Evolutionary conservation across 1,284 basidiomycete genomes (phyloP).

Genomic region (Trichosporon ovoides): DNA sequence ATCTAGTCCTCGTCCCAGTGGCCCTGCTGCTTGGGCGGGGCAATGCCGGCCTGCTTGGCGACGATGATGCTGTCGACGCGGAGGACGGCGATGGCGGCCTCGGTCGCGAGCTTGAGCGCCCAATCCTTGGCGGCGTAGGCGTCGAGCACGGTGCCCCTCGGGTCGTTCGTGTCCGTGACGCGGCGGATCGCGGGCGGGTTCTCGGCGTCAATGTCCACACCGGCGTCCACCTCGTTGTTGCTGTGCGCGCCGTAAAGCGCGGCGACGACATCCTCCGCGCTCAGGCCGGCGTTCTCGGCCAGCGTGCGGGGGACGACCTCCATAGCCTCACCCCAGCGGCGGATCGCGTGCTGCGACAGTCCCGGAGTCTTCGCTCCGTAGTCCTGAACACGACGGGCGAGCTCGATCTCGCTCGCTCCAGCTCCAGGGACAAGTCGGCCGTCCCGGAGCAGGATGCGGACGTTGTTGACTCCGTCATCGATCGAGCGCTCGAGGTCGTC

Average conservation of each 20-base stretch:
- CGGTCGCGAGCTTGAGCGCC: conserved; percentile 57
- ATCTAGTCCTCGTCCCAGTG: conserved; percentile 51
- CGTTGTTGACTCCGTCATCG: conserved; percentile 95
- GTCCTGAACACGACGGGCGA: conserved; percentile 73
- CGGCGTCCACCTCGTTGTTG: conserved; percentile 54
- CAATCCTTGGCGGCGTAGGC: conserved; percentile 48
- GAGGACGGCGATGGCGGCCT: conserved; percentile 88
- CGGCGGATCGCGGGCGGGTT: conserved; percentile 29
- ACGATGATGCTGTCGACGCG: conserved; percentile 98
- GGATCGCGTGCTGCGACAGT: conserved; percentile 88
- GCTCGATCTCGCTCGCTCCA: conserved; percentile 88
- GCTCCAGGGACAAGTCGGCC: conserved; percentile 86
- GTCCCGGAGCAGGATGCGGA: conserved; percentile 90
- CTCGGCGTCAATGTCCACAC: conserved; percentile 81
- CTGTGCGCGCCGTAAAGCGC: conserved; percentile 85
- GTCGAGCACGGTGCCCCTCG: conserved; percentile 31
- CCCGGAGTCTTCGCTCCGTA: conserved; percentile 88
- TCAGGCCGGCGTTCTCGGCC: conserved; percentile 93
- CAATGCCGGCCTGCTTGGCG: conserved; percentile 76
- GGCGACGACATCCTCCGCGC: conserved; percentile 87
- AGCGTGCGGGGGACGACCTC: conserved; percentile 90
- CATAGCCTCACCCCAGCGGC: conserved; percentile 80
- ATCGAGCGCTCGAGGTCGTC: conserved; percentile 95
- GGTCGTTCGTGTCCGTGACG: conserved; percentile 19
- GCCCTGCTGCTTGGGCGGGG: conserved; percentile 49